These are phyloP conservation scores for Aureobasidium vineae DNA, from an alignment of 2,329 filamentous ascomycete genomes.

Conservation along the genomic window DNA sequence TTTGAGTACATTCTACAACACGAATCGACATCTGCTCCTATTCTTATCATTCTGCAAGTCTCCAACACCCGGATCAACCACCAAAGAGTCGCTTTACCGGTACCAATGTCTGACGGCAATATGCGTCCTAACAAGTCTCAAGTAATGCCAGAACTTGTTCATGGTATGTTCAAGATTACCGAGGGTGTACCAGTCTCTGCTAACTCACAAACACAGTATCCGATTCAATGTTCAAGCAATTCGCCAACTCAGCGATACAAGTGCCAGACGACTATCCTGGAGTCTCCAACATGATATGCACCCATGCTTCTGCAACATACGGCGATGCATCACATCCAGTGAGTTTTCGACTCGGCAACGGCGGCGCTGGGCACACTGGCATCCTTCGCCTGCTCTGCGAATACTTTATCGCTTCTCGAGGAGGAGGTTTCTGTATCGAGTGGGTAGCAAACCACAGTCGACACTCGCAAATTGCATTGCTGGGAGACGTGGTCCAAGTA, in stretches of 20 bases:
- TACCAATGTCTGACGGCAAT: neutral
- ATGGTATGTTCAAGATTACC: neutral
- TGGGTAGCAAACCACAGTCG: constrained; percentile 33
- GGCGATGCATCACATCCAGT: constrained; percentile 28
- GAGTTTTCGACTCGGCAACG: constrained; percentile 32
- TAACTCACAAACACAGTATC: neutral
- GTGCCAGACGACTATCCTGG: neutral
- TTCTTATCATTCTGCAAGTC: neutral
- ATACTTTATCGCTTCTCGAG: constrained; percentile 27
- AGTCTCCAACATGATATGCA: constrained; percentile 2
- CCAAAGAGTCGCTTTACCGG: too few species aligned
- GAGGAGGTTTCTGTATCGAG: constrained; percentile 30
- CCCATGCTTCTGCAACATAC: constrained; percentile 23
- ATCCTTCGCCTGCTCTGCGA: constrained; percentile 29
- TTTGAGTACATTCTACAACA: neutral
- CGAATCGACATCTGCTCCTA: neutral
- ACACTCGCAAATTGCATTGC: constrained; percentile 32
- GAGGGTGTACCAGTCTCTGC: neutral
- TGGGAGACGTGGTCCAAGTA: constrained; percentile 31
- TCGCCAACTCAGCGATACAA: neutral
- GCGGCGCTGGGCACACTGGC: constrained; percentile 33
- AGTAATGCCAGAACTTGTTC: neutral
- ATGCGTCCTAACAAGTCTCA: neutral
- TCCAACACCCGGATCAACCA: too few species aligned
- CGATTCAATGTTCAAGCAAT: neutral